phyloP scores from a whole-genome alignment of 169 alveolate species.

The Toxoplasma gondii region DNA sequence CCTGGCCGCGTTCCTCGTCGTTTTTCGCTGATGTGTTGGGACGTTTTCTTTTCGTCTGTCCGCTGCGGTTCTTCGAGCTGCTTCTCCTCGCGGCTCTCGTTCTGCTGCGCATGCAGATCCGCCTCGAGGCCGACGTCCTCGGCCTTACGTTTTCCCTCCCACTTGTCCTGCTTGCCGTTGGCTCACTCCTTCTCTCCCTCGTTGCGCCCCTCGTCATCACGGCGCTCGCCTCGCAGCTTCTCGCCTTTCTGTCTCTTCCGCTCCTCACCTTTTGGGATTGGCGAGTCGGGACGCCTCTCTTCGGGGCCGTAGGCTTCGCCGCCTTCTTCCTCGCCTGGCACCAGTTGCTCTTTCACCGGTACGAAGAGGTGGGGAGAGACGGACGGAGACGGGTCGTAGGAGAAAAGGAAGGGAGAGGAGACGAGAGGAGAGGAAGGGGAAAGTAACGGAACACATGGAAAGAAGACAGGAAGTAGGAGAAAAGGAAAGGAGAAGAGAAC shows the following conservation, averaged over 20 bases:
- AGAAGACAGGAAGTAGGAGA: too few species aligned
- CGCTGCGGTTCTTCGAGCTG: constrained; percentile 7
- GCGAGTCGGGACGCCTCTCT: background rate
- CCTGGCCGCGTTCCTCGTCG: constrained; percentile 27
- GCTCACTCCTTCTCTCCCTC: background rate
- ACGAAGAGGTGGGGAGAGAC: background rate
- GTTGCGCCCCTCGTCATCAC: background rate
- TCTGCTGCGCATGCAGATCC: background rate
- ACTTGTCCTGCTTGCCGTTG: background rate
- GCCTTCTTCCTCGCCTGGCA: constrained; percentile 21
- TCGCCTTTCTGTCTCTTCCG: background rate
- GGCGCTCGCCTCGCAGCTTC: background rate
- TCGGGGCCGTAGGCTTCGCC: background rate
- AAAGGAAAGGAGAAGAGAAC: too few species aligned
- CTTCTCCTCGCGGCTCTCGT: background rate
- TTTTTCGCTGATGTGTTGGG: constrained; percentile 21
- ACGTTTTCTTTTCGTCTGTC: background rate
- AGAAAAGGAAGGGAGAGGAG: too few species aligned
- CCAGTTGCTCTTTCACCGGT: background rate
- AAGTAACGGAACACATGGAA: too few species aligned
- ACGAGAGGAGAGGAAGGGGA: too few species aligned
- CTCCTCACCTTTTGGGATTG: constrained; percentile 23
- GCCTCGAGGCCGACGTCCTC: background rate
- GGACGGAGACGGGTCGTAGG: background rate
- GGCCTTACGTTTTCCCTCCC: background rate